Evolutionary conservation across 139 green algal genomes (phyloP).

Genomic region (Nannochloris sp.): DNA sequence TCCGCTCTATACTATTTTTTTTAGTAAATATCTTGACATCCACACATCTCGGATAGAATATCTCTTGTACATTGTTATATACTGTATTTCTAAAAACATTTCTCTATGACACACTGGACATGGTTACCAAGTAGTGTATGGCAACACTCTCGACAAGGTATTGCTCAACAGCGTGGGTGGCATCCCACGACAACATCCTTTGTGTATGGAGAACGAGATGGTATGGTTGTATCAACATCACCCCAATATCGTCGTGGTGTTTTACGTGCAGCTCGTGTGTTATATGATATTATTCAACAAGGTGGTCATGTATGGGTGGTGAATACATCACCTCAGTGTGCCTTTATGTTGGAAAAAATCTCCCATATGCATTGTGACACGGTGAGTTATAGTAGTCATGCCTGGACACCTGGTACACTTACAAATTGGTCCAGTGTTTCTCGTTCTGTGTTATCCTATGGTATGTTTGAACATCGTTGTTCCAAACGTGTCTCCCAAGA

Average conservation of each 20-base stretch:
- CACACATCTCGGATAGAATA: too few relatives aligned
- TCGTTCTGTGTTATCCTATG: constrained; percentile 27
- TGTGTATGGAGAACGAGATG: constrained; percentile 21
- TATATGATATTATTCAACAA: constrained; percentile 16
- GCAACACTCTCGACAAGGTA: constrained; percentile 10
- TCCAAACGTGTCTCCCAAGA: constrained; percentile 16
- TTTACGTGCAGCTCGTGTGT: constrained; percentile 16
- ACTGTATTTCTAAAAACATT: too few relatives aligned
- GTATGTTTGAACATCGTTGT: constrained; percentile 24
- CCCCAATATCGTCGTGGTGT: background rate
- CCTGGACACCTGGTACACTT: constrained; percentile 18
- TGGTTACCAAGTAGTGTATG: constrained; percentile 8
- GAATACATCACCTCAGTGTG: constrained; percentile 19
- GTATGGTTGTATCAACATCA: background rate
- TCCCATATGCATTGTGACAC: background rate
- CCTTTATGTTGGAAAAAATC: background rate
- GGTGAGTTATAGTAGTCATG: background rate
- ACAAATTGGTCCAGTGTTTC: constrained; percentile 25
- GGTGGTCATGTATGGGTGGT: constrained; percentile 18
- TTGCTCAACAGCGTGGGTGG: constrained; percentile 17
- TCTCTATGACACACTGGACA: too few relatives aligned
- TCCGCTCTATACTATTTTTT: constrained; percentile 9
- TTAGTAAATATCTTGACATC: background rate
- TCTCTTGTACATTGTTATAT: too few relatives aligned
- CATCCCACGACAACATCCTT: constrained; percentile 14